A percentile compares a stretch with the other conserved stretches of the same genome.
Evolutionary conservation across 352 stramenopile species (phyloP).

Genomic region (Phytophthora lateralis): DNA sequence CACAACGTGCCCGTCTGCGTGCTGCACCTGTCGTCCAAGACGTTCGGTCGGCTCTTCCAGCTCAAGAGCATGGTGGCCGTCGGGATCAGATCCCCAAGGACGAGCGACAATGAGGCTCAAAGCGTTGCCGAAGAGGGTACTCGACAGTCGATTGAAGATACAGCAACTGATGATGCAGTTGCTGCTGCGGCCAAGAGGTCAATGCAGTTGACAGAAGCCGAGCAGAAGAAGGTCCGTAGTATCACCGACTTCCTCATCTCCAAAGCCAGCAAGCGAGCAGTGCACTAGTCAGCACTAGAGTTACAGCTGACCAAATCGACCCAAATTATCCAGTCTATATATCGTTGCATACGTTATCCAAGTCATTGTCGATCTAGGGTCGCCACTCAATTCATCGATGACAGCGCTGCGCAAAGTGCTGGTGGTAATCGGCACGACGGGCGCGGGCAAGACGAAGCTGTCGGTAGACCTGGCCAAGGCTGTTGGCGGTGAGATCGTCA

Average conservation of each 20-base stretch:
- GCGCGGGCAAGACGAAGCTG: constrained; percentile 92
- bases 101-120: neutral
- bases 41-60: constrained; percentile 59
- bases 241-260: constrained; percentile 64
- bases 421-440: constrained; percentile 91
- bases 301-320: neutral
- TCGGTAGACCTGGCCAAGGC: constrained; percentile 91
- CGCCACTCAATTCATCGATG: constrained; percentile 21
- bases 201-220: constrained; percentile 22
- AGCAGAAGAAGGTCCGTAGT: constrained; percentile 55
- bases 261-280: constrained; percentile 64
- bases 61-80: constrained; percentile 63
- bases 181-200: constrained; percentile 6
- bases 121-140: neutral
- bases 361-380: neutral
- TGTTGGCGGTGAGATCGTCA: constrained; percentile 90
- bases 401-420: constrained; percentile 76
- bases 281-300: constrained; percentile 5
- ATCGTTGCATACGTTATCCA: constrained; percentile 1
- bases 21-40: constrained; percentile 73
- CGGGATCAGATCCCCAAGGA: constrained; percentile 40
- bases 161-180: neutral
- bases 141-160: neutral
- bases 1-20: constrained; percentile 73
- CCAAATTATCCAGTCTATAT: constrained; percentile 5